A percentile compares a stretch with the other conserved stretches of the same genome.
These are phyloP conservation scores for Tetrahymena borealis DNA, from an alignment of 73 alveolate species.

Conservation along the genomic window DNA sequence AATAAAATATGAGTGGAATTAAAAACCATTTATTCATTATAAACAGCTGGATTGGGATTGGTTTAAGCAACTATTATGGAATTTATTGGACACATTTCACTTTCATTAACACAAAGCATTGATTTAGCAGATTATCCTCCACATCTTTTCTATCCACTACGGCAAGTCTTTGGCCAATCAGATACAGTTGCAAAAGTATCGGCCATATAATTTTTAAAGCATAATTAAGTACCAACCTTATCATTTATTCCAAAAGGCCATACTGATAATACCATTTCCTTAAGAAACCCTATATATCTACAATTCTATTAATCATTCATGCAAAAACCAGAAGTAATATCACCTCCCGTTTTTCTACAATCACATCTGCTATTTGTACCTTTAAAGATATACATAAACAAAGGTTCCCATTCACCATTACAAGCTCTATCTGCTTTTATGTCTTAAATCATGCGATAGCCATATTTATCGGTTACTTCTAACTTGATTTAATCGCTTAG, in stretches of 20 bases:
- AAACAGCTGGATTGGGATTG: background rate
- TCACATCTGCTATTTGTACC: background rate
- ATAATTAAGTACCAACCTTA: background rate
- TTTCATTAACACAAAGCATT: background rate
- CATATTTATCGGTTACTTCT: background rate
- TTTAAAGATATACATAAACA: background rate
- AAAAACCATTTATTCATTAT: background rate
- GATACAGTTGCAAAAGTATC: background rate
- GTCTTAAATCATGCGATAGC: background rate
- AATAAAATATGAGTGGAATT: background rate
- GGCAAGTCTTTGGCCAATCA: background rate
- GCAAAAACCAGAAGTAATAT: background rate
- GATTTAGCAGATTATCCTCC: background rate
- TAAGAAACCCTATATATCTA: background rate
- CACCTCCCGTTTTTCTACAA: background rate
- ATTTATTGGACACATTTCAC: background rate
- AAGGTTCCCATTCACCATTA: background rate
- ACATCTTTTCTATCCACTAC: background rate
- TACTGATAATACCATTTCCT: background rate
- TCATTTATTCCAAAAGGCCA: background rate
- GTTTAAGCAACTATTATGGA: background rate
- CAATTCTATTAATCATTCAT: background rate
- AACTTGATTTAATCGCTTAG: background rate
- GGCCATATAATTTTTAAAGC: background rate
- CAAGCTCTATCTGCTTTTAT: background rate